These are phyloP conservation scores for Acrocalymma vagum DNA, from an alignment of 2,329 filamentous ascomycete genomes.

Conservation along the genomic window DNA sequence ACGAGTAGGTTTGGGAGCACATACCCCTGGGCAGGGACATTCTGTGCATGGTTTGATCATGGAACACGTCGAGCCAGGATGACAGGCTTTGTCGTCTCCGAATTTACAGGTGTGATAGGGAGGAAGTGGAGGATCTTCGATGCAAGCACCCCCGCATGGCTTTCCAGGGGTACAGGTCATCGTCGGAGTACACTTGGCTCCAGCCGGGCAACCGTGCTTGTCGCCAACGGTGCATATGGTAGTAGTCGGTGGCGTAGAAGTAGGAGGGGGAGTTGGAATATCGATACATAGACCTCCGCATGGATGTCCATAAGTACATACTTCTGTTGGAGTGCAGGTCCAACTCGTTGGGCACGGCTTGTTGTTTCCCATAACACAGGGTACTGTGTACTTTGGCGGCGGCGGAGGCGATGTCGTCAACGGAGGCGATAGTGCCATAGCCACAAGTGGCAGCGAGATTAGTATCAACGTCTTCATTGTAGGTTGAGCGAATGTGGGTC, in stretches of 20 bases:
- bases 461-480: too few relatives aligned
- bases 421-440: too few relatives aligned
- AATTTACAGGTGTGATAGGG: slow-evolving; percentile 1
- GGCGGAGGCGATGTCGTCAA: too few relatives aligned
- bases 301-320: slow-evolving; percentile 3
- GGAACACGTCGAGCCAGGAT: too few relatives aligned
- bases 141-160: slow-evolving; percentile 16
- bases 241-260: slow-evolving; percentile 1
- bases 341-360: slow-evolving; percentile 9
- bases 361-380: slow-evolving; percentile 17
- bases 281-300: slow-evolving; percentile 14
- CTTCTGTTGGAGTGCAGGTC: slow-evolving; percentile 15
- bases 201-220: slow-evolving; percentile 12
- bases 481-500: too few relatives aligned
- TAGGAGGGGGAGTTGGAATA: too few relatives aligned
- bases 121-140: slow-evolving; percentile 1
- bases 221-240: slow-evolving; percentile 15
- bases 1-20: slow-evolving; percentile 1
- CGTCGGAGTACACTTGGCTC: slow-evolving; percentile 15
- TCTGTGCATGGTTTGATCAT: too few relatives aligned
- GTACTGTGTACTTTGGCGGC: slow-evolving; percentile 6
- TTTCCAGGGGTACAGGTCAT: slow-evolving; percentile 8
- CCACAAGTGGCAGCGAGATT: too few relatives aligned
- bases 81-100: too few relatives aligned
- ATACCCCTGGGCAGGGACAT: not conserved